Evolutionary conservation across 345 rosid species (phyloP).

Genomic region (Populus euphratica): DNA sequence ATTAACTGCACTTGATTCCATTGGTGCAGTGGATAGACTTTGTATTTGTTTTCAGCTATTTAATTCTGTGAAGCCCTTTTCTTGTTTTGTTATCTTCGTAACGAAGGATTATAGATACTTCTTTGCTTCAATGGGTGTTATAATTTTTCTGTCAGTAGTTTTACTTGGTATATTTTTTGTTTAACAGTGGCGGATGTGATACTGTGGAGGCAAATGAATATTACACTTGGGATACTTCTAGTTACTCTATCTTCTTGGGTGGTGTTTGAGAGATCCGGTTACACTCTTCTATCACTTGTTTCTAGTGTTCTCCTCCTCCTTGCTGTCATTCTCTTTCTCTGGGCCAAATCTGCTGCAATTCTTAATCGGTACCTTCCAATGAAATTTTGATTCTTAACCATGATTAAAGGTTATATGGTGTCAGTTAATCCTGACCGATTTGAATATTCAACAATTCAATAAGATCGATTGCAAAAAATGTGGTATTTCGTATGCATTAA

Average conservation of each 20-base stretch:
- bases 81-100: background rate
- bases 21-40: background rate
- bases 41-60: background rate
- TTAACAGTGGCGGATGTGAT: constrained; percentile 86
- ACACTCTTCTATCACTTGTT: constrained; percentile 75
- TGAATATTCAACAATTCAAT: background rate
- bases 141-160: background rate
- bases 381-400: constrained; percentile 1
- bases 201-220: constrained; percentile 72
- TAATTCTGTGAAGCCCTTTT: background rate
- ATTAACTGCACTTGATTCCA: background rate
- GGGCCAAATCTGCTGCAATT: constrained; percentile 96
- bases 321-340: constrained; percentile 64
- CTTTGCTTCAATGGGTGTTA: too few relatives aligned
- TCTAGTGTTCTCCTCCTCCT: constrained; percentile 90
- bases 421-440: background rate
- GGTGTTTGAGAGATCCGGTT: constrained; percentile 80
- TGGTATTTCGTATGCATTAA: background rate
- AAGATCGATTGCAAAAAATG: background rate
- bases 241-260: constrained; percentile 77
- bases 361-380: constrained; percentile 61
- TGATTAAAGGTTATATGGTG: background rate
- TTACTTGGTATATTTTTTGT: constrained; percentile 1
- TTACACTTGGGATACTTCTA: constrained; percentile 57
- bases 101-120: too few relatives aligned